Conservation (phyloP, 2,329 filamentous ascomycete species). For the Aspergillus flavus region DNA sequence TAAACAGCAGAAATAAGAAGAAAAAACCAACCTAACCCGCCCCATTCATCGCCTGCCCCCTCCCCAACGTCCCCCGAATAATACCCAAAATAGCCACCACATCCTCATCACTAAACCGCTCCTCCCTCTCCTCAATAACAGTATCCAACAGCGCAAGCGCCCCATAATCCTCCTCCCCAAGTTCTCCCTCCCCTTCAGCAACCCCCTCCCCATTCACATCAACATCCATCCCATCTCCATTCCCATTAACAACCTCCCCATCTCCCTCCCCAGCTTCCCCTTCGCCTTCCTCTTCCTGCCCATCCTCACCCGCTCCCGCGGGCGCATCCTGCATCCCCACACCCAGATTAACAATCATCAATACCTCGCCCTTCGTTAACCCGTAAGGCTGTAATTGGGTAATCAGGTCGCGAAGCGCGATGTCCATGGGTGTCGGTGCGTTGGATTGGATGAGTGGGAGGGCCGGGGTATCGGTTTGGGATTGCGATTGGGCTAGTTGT, state of each 20-base stretch:
- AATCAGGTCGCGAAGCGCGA: conserved; percentile 41
- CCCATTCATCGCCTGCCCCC: background rate
- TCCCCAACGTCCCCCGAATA: conserved; percentile 37
- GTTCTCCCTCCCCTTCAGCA: conserved; percentile 27
- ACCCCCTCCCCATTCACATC: conserved; percentile 17
- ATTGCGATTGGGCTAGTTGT: conserved; percentile 7
- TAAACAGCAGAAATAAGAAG: background rate
- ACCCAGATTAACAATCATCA: conserved; percentile 51
- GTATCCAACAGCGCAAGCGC: conserved; percentile 42
- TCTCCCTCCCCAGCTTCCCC: conserved; percentile 18
- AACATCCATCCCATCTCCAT: conserved; percentile 15
- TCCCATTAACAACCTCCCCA: conserved; percentile 9
- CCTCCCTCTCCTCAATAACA: conserved; percentile 47
- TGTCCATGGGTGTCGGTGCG: conserved; percentile 37
- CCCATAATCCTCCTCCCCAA: conserved; percentile 36
- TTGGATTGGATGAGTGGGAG: conserved; percentile 1
- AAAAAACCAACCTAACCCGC: background rate
- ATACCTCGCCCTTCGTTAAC: conserved; percentile 50
- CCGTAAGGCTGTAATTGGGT: conserved; percentile 41
- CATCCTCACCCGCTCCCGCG: conserved; percentile 9
- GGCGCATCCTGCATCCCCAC: conserved; percentile 33
- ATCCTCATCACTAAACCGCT: conserved; percentile 42
- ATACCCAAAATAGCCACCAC: conserved; percentile 38
- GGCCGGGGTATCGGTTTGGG: background rate
- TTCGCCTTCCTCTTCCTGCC: conserved; percentile 4